Base-by-base conservation (phyloP, 2,329 filamentous ascomycete species). In the Colletotrichum ledebouriae region DNA sequence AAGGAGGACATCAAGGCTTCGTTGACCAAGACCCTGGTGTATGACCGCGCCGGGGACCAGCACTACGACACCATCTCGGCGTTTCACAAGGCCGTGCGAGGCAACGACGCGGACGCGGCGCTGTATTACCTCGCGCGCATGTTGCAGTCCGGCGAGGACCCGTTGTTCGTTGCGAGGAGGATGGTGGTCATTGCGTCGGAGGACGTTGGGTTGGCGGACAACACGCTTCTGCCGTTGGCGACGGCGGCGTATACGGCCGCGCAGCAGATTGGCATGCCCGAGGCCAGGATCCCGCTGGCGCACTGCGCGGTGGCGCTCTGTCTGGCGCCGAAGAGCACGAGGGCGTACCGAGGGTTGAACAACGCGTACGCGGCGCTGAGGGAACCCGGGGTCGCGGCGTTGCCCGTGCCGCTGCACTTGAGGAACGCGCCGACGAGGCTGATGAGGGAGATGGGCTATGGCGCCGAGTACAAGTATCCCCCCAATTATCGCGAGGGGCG, bases 41-140 rank as follows among this genome's bases (percentile, higher is more conserved):
- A 98, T 80, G 96, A 99, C 79, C 90, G 96, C 62, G 93, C 92
- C 0, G 95, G 96, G 59, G 96, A 99, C 79, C 94, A 97, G 77
- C 96, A 98, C 81, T 99, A 98, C 82, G 95, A 99, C 77, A 96
- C 93, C 60, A 98, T 99, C 75, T 97, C 93, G 1, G 96, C 96
- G 34, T 96, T 98, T 74, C 96, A 98, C 85, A 99, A 99, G 76
- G 94, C 94, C 2, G 90, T 98, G 10, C 92, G 96, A 52, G 96
- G 96, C 46, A 92, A 89, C 63, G 91, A 98, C 75, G 80, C 95
- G 0, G 92, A 98, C 78, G 96, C 95, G 0, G 87, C 95, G 0
- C 86, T 99, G 1, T 99, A 98, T 82, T 99, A 98, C 78, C 88
- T 99, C 2, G 93, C 93, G 0, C 91, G 96, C 41, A 99, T 99